Evolutionary conservation across 2,329 filamentous ascomycete genomes (phyloP).

Genomic region (Aspergillus nomiae): DNA sequence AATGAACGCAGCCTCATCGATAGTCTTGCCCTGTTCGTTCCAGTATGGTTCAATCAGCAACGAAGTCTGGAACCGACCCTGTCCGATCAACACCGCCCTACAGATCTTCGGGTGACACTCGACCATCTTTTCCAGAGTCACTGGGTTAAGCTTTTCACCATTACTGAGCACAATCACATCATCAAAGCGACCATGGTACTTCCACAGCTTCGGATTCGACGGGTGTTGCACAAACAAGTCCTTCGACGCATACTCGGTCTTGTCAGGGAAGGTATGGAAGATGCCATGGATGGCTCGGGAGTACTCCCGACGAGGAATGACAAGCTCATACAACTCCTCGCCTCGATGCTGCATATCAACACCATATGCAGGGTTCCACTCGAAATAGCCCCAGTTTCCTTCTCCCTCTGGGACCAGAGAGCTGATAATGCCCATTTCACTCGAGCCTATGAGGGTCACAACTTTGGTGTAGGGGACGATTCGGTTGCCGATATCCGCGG

Average conservation of each 20-base stretch:
- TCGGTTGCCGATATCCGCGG: not conserved
- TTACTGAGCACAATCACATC: slow-evolving; percentile 46
- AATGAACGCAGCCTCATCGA: slow-evolving; percentile 26
- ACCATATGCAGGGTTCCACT: slow-evolving; percentile 24
- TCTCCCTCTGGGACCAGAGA: slow-evolving; percentile 10
- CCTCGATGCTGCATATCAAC: slow-evolving; percentile 6
- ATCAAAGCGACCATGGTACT: slow-evolving; percentile 26
- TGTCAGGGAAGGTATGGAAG: slow-evolving; percentile 24
- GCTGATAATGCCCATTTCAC: slow-evolving; percentile 14
- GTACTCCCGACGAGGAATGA: slow-evolving; percentile 11
- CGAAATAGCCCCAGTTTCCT: slow-evolving; percentile 25
- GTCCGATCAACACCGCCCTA: slow-evolving; percentile 35
- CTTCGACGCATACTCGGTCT: slow-evolving; percentile 19
- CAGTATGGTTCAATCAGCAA: slow-evolving; percentile 40
- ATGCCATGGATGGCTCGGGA: slow-evolving; percentile 10
- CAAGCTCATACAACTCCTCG: slow-evolving; percentile 21
- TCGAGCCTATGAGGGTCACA: not conserved
- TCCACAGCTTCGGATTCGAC: slow-evolving; percentile 24
- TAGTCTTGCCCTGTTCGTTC: not conserved
- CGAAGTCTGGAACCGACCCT: slow-evolving; percentile 34
- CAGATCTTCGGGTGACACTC: slow-evolving; percentile 31
- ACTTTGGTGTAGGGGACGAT: not conserved
- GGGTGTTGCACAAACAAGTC: slow-evolving; percentile 42
- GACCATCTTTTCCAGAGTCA: slow-evolving; percentile 39
- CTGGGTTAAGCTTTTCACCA: slow-evolving; percentile 48